These are phyloP conservation scores for Avena eriantha DNA, from an alignment of 176 grass and related monocot species.

Conservation along the genomic window DNA sequence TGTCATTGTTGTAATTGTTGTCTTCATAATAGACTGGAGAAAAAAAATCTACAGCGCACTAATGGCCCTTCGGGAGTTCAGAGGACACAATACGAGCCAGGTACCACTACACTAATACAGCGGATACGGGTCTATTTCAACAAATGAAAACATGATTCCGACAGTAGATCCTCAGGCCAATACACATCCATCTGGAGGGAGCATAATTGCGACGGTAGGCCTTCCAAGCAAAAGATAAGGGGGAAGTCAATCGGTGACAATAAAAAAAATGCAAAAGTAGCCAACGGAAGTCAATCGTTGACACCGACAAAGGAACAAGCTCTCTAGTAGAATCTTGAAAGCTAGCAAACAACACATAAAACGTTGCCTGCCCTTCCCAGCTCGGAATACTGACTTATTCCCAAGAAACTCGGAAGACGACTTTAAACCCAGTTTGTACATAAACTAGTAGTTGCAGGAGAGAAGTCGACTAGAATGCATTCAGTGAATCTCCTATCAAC, in stretches of 20 bases:
- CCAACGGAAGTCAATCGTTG: neutral
- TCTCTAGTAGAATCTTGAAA: neutral
- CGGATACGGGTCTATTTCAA: neutral
- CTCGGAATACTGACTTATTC: neutral
- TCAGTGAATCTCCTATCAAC: neutral
- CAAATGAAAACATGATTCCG: neutral
- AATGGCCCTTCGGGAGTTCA: slow-evolving; percentile 1
- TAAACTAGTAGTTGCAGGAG: neutral
- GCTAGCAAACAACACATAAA: neutral
- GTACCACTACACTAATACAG: neutral
- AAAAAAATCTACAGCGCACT: neutral
- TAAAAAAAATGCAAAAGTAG: neutral
- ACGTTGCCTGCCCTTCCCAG: neutral
- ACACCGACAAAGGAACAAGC: neutral
- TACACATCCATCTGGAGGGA: neutral
- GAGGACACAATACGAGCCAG: neutral
- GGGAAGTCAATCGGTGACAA: neutral
- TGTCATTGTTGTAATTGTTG: neutral
- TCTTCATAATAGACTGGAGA: neutral
- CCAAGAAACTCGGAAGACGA: neutral
- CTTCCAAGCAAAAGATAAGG: neutral
- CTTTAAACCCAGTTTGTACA: neutral
- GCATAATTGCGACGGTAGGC: neutral
- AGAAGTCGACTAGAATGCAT: slow-evolving; percentile 3
- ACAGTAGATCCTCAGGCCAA: neutral